phyloP scores from a whole-genome alignment of 129 eudicot genomes.

The Logfia minima region DNA sequence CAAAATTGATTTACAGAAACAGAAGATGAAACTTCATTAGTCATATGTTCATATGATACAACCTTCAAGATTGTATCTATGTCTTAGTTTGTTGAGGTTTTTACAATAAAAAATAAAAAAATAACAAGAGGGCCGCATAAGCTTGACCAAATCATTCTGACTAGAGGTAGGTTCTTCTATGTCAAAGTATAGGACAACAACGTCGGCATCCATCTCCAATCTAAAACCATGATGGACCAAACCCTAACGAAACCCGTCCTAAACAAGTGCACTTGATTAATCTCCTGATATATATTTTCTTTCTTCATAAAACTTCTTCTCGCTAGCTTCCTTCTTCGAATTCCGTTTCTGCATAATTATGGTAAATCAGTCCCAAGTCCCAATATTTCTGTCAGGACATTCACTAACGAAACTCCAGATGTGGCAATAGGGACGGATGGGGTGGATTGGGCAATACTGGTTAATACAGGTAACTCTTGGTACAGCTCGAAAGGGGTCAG shows the following conservation, averaged over 20 bases:
- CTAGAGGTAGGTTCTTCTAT: conserved; percentile 23
- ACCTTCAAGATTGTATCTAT: conserved; percentile 12
- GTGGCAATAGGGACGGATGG: not conserved
- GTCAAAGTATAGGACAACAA: conserved; percentile 24
- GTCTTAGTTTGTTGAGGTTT: conserved; percentile 20
- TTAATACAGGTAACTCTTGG: no score
- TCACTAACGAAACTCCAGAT: not conserved
- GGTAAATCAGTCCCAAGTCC: not conserved
- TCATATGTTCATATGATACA: conserved; percentile 13
- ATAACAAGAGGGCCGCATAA: conserved; percentile 21
- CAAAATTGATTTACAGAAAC: conserved; percentile 29
- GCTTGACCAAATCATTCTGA: conserved; percentile 11
- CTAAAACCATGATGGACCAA: conserved; percentile 24
- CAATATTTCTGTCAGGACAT: not conserved
- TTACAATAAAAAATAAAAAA: conserved; percentile 16
- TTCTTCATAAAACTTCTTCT: conserved; percentile 70
- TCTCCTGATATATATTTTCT: conserved; percentile 68
- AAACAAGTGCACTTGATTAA: not conserved
- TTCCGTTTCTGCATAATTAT: conserved; percentile 68
- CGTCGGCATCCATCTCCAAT: conserved; percentile 24
- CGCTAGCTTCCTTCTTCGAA: conserved; percentile 84
- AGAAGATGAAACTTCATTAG: not conserved
- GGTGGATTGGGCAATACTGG: no score
- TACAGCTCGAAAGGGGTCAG: no score
- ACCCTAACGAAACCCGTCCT: conserved; percentile 11